Evolutionary conservation across 208 protist species (phyloP).

Genomic region (Acanthamoeba triangularis): DNA sequence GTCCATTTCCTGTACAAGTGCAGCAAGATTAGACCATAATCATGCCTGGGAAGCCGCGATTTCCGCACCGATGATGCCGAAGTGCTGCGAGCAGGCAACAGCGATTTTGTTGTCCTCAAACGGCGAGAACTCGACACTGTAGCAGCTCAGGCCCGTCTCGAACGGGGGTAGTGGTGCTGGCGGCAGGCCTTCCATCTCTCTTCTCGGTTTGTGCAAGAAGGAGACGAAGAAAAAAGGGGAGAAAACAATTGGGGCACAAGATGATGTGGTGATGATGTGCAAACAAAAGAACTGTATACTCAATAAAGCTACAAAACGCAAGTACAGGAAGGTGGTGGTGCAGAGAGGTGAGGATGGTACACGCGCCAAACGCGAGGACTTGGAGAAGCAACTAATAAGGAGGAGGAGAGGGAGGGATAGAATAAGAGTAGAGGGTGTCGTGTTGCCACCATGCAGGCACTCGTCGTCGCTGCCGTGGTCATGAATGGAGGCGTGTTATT

Average conservation of each 20-base stretch:
- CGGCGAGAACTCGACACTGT: conserved; percentile 80
- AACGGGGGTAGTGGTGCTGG: conserved; percentile 32
- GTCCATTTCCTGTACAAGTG: conserved; percentile 81
- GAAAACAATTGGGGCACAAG: too few relatives aligned
- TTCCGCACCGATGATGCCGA: conserved; percentile 84
- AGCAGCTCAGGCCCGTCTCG: conserved; percentile 57
- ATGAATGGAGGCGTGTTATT: background rate
- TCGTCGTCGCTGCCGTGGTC: background rate
- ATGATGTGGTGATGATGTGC: too few relatives aligned
- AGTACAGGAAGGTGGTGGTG: background rate
- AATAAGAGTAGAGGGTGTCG: background rate
- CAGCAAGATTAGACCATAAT: too few relatives aligned
- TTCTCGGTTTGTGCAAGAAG: background rate
- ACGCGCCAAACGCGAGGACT: background rate
- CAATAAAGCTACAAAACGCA: background rate
- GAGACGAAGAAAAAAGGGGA: background rate
- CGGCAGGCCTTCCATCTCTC: background rate
- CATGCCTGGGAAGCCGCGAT: background rate
- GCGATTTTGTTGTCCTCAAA: conserved; percentile 87
- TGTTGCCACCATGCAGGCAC: too few relatives aligned
- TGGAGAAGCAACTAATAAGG: background rate
- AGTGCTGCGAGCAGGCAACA: conserved; percentile 87
- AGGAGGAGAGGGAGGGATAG: background rate
- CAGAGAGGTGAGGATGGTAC: background rate
- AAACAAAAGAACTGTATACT: too few relatives aligned